Evolutionary conservation across 768 basidiomycete species (phyloP).

Genomic region (Pisolithus tinctorius): DNA sequence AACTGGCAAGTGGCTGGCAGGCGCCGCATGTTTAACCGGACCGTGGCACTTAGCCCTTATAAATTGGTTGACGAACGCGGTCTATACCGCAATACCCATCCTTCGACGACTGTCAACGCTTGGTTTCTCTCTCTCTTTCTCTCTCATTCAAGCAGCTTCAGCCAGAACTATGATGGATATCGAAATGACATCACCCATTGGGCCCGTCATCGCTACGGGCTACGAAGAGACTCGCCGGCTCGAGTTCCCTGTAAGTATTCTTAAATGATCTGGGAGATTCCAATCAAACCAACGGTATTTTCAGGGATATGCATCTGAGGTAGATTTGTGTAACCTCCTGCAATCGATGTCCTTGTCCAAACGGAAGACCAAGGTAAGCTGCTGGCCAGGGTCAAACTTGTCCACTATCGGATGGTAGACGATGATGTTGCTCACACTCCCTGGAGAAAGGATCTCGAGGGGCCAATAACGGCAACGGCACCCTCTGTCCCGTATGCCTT

Average conservation of each 20-base stretch:
- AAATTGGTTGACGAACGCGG: background rate
- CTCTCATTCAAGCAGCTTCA: background rate
- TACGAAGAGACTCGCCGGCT: slow-evolving; percentile 14
- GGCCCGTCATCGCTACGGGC: slow-evolving; percentile 19
- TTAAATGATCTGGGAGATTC: slow-evolving; percentile 1
- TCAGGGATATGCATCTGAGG: slow-evolving; percentile 24
- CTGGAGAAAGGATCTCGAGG: slow-evolving; percentile 30
- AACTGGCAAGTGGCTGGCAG: slow-evolving; percentile 4
- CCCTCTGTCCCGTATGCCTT: slow-evolving; percentile 21
- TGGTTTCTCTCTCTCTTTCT: background rate
- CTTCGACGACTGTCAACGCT: slow-evolving; percentile 4
- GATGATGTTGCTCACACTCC: slow-evolving; percentile 10
- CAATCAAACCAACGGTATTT: background rate
- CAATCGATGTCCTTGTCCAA: slow-evolving; percentile 43
- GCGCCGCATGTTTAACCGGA: slow-evolving; percentile 19
- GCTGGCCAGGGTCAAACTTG: background rate
- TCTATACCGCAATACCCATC: slow-evolving; percentile 7
- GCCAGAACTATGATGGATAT: slow-evolving; percentile 22
- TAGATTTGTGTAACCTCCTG: slow-evolving; percentile 49
- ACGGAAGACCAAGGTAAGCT: slow-evolving; percentile 26
- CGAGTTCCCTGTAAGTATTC: slow-evolving; percentile 17
- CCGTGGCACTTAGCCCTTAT: slow-evolving; percentile 8
- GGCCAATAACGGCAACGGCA: slow-evolving; percentile 4
- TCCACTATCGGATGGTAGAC: background rate
- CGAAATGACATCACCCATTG: slow-evolving; percentile 27